Conservation (phyloP, 805 yeast genomes). For the Yamadazyma tumulicola region DNA sequence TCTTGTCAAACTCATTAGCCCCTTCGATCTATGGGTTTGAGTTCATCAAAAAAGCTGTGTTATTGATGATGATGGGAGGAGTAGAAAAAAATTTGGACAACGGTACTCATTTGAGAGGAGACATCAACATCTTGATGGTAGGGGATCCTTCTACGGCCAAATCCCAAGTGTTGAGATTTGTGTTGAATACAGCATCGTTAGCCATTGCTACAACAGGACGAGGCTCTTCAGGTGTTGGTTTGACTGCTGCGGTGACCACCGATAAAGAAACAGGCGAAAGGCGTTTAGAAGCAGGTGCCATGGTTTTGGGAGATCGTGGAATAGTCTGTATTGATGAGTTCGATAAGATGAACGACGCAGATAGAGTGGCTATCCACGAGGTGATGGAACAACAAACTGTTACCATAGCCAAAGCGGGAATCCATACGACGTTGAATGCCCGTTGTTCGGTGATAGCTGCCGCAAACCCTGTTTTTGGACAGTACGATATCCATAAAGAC, state of each 20-base stretch:
- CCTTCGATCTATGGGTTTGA: conserved; percentile 96
- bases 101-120: conserved; percentile 97
- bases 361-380: conserved; percentile 97
- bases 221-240: conserved; percentile 99
- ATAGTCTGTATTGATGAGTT: conserved; percentile 98
- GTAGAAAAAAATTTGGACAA: conserved; percentile 88
- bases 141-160: conserved; percentile 99
- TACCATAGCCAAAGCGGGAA: conserved; percentile 97
- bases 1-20: conserved; percentile 82
- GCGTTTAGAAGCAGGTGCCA: conserved; percentile 96
- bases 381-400: conserved; percentile 99
- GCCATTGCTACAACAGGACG: conserved; percentile 99
- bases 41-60: conserved; percentile 83
- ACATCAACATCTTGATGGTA: conserved; percentile 91
- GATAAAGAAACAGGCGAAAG: conserved; percentile 98
- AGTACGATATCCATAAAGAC: conserved; percentile 91
- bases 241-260: conserved; percentile 96
- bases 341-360: conserved; percentile 95
- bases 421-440: conserved; percentile 93
- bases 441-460: conserved; percentile 97
- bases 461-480: conserved; percentile 96
- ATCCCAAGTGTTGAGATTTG: conserved; percentile 92
- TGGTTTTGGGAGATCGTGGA: conserved; percentile 97
- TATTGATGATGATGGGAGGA: conserved; percentile 90
- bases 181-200: conserved; percentile 87